Conservation (phyloP, 441 rosid species). For the Pelargonium myrrhifolium region DNA sequence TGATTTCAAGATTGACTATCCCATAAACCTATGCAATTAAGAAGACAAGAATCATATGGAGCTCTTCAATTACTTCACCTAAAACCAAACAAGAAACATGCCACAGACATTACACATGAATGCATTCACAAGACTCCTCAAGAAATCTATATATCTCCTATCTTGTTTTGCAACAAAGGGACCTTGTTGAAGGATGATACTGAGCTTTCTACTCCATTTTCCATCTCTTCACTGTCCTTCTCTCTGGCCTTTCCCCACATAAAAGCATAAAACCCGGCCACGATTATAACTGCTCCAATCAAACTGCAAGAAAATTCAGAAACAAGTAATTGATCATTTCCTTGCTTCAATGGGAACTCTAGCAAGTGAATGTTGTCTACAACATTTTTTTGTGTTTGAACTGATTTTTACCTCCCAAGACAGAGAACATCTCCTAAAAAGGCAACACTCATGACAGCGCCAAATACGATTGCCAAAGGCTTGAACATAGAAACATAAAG, state of each 20-base stretch:
- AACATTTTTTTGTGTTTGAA: no score
- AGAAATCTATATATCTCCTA: not conserved
- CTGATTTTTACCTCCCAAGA: slow-evolving; percentile 41
- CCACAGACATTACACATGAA: no score
- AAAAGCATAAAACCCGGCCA: slow-evolving; percentile 21
- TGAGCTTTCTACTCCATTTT: not conserved
- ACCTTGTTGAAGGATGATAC: not conserved
- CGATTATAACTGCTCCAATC: slow-evolving; percentile 18
- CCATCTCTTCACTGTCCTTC: slow-evolving; percentile 17
- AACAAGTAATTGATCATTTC: no score
- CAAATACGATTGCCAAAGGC: slow-evolving; percentile 49
- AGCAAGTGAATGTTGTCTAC: not conserved
- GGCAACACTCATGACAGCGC: slow-evolving; percentile 36
- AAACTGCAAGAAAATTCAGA: slow-evolving; percentile 20
- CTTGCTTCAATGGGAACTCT: not conserved
- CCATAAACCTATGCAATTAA: no score
- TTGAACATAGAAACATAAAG: slow-evolving; percentile 66
- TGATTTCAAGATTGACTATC: no score
- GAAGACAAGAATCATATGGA: no score
- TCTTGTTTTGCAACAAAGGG: not conserved
- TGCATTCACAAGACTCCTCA: no score
- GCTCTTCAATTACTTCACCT: no score
- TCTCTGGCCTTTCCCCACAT: slow-evolving; percentile 26
- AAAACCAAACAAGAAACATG: no score
- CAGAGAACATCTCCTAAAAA: slow-evolving; percentile 42